Base-by-base conservation (phyloP, 2,329 filamentous ascomycete genomes). In the Exophiala sideris region DNA sequence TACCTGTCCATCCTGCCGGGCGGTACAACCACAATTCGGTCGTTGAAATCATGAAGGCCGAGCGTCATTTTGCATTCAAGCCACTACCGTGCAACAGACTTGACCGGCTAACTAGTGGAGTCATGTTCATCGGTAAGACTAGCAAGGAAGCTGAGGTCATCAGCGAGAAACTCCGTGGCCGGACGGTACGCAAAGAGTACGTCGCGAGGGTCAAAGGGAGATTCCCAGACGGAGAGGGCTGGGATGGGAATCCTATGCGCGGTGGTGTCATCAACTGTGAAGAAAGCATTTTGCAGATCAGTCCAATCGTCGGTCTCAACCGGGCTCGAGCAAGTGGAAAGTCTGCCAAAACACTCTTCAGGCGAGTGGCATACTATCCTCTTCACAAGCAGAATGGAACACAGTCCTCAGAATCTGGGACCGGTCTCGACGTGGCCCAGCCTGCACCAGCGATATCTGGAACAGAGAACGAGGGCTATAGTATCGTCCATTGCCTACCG, bases 91-190 rank as follows among this genome's bases (percentile, higher is more conserved):
- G 92, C 74, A 96, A 99, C 67, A 80, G 94, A n/a, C 82, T 99
- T 24, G 94, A 99, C 69, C 80, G 94, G 48, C 75, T 99, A 64
- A 99, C 94, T 0, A 96, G 90, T 64, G 94, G 94, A 45, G 88
- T 99, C 68, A 97, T 99, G 92, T 99, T 99, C 70, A 85, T 99
- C 64, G 94, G 87, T 24, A 99, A 99, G 73, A 85, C 89, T 59
- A 79, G 85, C 35, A 82, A 84, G 65, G 89, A 88, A 0, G 92
- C 94, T 0, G 89, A 92, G 60, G 78, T 79, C 32, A 80, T 99
- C 62, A 84, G 86, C 50, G 74, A 79, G 39, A 88, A 96, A 70
- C 89, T 99, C 54, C 82, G 84, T 62, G 81, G 81, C 4, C 81
- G 94, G 34, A 92, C 87, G 0, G 89, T 99, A 35, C 85, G 90